phyloP scores from a whole-genome alignment of 108 stramenopile genomes.

The Fistulifera pelliculosa region DNA sequence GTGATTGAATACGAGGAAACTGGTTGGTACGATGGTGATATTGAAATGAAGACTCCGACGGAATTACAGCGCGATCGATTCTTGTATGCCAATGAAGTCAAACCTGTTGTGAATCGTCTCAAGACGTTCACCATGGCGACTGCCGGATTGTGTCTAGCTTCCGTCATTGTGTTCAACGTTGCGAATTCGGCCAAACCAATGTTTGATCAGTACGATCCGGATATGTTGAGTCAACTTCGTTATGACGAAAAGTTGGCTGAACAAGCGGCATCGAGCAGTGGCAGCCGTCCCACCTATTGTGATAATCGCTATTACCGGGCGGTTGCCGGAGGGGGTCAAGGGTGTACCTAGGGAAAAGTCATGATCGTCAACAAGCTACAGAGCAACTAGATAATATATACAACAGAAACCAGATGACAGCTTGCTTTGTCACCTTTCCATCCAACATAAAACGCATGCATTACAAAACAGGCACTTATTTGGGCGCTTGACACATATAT shows the following conservation, averaged over 20 bases:
- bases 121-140: constrained; percentile 37
- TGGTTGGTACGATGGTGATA: constrained; percentile 79
- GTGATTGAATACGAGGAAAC: constrained; percentile 84
- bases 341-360: constrained; percentile 8
- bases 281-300: constrained; percentile 76
- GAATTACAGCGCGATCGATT: constrained; percentile 68
- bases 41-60: constrained; percentile 65
- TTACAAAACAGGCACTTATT: too few relatives aligned
- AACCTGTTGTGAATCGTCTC: constrained; percentile 67
- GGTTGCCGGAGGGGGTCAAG: constrained; percentile 78
- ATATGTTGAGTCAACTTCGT: constrained; percentile 53
- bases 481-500: too few relatives aligned
- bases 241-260: constrained; percentile 66
- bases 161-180: constrained; percentile 55
- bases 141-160: constrained; percentile 52
- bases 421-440: too few relatives aligned
- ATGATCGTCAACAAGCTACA: too few relatives aligned
- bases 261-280: constrained; percentile 51
- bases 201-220: constrained; percentile 82
- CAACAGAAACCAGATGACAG: too few relatives aligned
- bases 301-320: constrained; percentile 80
- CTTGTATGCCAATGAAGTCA: constrained; percentile 61
- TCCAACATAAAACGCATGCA: too few relatives aligned
- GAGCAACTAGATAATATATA: too few relatives aligned
- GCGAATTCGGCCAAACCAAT: constrained; percentile 46